Conservation (phyloP, 306 rosid genomes). For the Quercus berberidifolia region DNA sequence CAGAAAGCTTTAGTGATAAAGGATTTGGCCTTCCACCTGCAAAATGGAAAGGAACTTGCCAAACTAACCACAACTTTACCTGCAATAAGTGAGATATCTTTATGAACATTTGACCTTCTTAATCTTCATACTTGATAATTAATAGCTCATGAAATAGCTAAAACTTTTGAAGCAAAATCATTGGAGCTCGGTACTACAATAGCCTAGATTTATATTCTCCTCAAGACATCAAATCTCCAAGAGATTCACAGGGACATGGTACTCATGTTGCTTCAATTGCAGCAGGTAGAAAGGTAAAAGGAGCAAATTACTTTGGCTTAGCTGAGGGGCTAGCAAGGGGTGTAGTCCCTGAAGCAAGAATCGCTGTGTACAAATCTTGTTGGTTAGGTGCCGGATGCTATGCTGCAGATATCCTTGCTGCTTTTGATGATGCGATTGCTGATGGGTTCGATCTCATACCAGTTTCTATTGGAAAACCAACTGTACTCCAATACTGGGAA, state of each 20-base stretch:
- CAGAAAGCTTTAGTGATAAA: constrained; percentile 14
- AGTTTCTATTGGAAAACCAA: background rate
- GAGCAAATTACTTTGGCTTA: constrained; percentile 19
- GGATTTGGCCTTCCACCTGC: constrained; percentile 18
- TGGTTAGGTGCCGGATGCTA: constrained; percentile 9
- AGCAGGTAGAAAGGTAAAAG: constrained; percentile 20
- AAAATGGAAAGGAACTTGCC: constrained; percentile 14
- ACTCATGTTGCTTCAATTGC: constrained; percentile 26
- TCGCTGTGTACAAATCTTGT: constrained; percentile 33
- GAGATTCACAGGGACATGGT: constrained; percentile 23
- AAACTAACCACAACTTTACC: background rate
- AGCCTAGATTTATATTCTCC: background rate
- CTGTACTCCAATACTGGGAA: background rate
- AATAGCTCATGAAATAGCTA: background rate
- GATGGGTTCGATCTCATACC: constrained; percentile 29
- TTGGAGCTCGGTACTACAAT: constrained; percentile 13
- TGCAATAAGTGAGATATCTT: constrained; percentile 22
- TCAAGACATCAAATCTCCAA: background rate
- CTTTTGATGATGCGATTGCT: constrained; percentile 34
- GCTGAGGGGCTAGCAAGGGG: constrained; percentile 23
- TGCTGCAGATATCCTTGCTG: constrained; percentile 17
- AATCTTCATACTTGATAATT: background rate
- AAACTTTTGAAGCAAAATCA: constrained; percentile 9
- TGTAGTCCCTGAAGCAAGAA: constrained; percentile 24
- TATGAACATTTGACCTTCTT: background rate